Percentiles rank a stretch among this genome's conserved stretches.
phyloP scores from a whole-genome alignment of 805 yeast genomes.

The Starmerella geochares region DNA sequence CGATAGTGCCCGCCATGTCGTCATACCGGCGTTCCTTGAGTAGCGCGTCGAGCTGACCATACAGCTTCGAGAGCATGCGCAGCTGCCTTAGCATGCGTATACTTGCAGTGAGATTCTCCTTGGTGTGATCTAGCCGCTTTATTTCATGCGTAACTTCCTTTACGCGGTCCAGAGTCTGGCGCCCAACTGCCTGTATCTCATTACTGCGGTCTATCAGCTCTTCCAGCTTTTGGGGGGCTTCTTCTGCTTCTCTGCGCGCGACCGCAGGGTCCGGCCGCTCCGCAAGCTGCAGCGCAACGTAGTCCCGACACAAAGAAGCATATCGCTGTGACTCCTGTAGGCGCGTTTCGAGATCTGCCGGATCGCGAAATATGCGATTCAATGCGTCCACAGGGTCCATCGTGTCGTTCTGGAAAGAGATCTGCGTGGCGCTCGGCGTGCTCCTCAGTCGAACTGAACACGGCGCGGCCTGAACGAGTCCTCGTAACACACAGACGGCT shows the following conservation, averaged over 20 bases:
- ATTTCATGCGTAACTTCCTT: constrained; percentile 60
- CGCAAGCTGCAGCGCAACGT: constrained; percentile 40
- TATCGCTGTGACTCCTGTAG: constrained; percentile 43
- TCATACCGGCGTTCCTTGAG: constrained; percentile 39
- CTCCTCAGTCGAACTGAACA: too few relatives aligned
- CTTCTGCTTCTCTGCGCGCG: constrained; percentile 23
- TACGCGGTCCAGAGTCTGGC: constrained; percentile 21
- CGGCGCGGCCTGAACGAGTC: neutral
- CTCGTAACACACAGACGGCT: neutral
- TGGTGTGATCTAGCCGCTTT: constrained; percentile 67
- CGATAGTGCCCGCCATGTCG: constrained; percentile 50
- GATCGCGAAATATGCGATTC: constrained; percentile 40
- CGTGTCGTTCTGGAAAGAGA: neutral
- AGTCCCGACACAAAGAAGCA: constrained; percentile 42
- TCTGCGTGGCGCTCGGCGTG: neutral
- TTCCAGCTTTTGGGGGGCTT: constrained; percentile 30
- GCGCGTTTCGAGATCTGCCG: constrained; percentile 39
- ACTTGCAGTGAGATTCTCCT: constrained; percentile 69
- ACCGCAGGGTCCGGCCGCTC: constrained; percentile 34
- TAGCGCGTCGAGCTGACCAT: constrained; percentile 46
- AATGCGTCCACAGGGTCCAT: constrained; percentile 46
- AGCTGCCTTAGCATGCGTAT: constrained; percentile 80
- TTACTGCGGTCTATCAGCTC: constrained; percentile 24
- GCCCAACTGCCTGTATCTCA: constrained; percentile 20
- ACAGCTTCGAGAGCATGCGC: constrained; percentile 74